Evolutionary conservation across 208 protist genomes (phyloP).

Genomic region (Acanthamoeba royreba): DNA sequence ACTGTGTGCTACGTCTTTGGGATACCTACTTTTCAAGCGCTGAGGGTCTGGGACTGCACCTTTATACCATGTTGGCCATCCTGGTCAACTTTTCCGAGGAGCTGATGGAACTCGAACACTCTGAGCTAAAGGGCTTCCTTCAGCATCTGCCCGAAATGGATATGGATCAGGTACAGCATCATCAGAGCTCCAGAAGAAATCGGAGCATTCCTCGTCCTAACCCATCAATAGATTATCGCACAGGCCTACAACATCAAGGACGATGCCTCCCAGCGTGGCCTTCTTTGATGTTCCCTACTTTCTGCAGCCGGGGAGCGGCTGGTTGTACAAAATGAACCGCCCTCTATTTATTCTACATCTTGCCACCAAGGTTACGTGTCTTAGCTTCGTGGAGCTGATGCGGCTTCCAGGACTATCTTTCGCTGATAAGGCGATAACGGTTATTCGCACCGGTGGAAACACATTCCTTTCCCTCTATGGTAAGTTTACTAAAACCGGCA

Average conservation of each 20-base stretch:
- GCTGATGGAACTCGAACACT: slow-evolving; percentile 61
- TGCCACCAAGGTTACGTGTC: too few relatives aligned
- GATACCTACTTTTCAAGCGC: slow-evolving; percentile 61
- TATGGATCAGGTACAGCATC: slow-evolving; percentile 56
- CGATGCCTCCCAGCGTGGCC: slow-evolving; percentile 6
- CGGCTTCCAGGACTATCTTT: too few relatives aligned
- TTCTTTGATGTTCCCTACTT: background rate
- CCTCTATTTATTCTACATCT: too few relatives aligned
- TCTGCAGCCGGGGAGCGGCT: too few relatives aligned
- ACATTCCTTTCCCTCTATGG: too few relatives aligned
- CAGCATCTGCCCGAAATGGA: slow-evolving; percentile 67
- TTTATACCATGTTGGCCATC: slow-evolving; percentile 60
- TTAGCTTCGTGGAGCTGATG: too few relatives aligned
- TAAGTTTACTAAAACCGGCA: too few relatives aligned
- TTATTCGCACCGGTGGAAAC: too few relatives aligned
- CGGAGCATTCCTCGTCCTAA: background rate
- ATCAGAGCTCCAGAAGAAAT: background rate
- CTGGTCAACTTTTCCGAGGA: slow-evolving; percentile 63
- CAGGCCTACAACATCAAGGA: slow-evolving; percentile 67
- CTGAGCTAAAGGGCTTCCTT: slow-evolving; percentile 63
- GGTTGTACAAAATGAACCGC: too few relatives aligned
- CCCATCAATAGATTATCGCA: slow-evolving; percentile 42
- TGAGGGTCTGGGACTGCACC: slow-evolving; percentile 55
- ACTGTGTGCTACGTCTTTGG: slow-evolving; percentile 64
- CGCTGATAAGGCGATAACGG: too few relatives aligned